These are phyloP conservation scores for Nemania sp. DNA, from an alignment of 2,329 filamentous ascomycete genomes.

Conservation along the genomic window DNA sequence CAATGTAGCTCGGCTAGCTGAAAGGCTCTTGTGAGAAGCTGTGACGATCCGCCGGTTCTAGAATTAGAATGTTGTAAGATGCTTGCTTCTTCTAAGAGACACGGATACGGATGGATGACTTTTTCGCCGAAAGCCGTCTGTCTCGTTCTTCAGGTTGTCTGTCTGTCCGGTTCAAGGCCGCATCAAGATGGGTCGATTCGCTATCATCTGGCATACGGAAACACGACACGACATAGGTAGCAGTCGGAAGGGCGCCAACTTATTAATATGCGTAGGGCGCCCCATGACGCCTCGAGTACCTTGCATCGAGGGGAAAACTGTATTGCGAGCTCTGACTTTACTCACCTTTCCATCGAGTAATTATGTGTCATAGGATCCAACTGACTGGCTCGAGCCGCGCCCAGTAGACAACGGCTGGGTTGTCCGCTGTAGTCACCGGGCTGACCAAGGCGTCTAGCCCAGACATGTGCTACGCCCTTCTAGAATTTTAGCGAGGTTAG, in stretches of 20 bases:
- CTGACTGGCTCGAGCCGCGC: constrained; percentile 21
- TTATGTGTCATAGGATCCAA: constrained; percentile 43
- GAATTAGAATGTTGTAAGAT: neutral
- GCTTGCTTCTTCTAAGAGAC: neutral
- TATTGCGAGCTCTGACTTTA: constrained; percentile 6
- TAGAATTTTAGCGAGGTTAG: constrained; percentile 16
- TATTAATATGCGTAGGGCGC: constrained; percentile 26
- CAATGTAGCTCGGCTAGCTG: too few species aligned
- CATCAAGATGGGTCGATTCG: too few species aligned
- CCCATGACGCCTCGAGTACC: constrained; percentile 17
- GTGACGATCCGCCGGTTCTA: neutral
- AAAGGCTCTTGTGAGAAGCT: neutral
- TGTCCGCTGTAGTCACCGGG: constrained; percentile 10
- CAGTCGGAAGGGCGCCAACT: constrained; percentile 4
- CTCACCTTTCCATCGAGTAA: constrained; percentile 42
- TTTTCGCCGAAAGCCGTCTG: neutral
- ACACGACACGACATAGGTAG: too few species aligned
- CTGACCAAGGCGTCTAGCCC: neutral
- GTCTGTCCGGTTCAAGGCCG: neutral
- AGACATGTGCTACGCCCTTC: constrained; percentile 4
- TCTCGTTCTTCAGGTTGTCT: too few species aligned
- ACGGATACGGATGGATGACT: neutral
- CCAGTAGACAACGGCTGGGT: neutral
- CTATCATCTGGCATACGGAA: too few species aligned
- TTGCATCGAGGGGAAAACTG: constrained; percentile 15